phyloP scores from a whole-genome alignment of 78 protist species.

The Dictyostelium intermedium region DNA sequence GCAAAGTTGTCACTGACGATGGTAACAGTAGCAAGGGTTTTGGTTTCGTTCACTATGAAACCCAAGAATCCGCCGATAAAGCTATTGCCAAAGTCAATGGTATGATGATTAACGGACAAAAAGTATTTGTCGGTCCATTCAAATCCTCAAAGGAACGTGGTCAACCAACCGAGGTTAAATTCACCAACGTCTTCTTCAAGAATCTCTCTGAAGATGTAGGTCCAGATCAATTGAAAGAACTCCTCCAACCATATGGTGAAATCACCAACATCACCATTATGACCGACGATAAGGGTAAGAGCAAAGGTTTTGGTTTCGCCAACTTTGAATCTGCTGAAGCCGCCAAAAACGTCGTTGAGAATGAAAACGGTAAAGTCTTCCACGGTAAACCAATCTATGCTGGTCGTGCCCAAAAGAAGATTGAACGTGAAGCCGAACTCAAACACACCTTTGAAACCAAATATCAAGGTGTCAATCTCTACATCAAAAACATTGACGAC shows the following conservation, averaged over 20 bases:
- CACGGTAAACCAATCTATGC: conserved; percentile 88
- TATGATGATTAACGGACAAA: conserved; percentile 89
- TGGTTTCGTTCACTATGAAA: conserved; percentile 98
- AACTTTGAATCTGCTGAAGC: conserved; percentile 92
- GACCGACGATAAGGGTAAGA: conserved; percentile 85
- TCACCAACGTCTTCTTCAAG: conserved; percentile 97
- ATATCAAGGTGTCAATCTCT: conserved; percentile 94
- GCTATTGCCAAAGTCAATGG: conserved; percentile 96
- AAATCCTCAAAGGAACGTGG: conserved; percentile 89
- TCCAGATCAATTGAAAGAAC: conserved; percentile 80
- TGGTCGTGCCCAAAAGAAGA: conserved; percentile 92
- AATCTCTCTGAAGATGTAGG: conserved; percentile 80
- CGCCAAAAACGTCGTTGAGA: conserved; percentile 91
- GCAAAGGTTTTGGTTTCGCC: conserved; percentile 96
- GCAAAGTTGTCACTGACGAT: conserved; percentile 90
- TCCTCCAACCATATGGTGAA: conserved; percentile 86
- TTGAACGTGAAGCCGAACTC: conserved; percentile 93
- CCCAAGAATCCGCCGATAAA: conserved; percentile 90
- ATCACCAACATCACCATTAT: conserved; percentile 82
- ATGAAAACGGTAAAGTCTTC: conserved; percentile 84
- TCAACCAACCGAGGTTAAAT: conserved; percentile 65
- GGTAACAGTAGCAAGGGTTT: conserved; percentile 89
- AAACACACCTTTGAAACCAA: conserved; percentile 86
- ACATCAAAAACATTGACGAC: conserved; percentile 98
- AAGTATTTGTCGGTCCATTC: conserved; percentile 94